phyloP scores from a whole-genome alignment of 2,329 filamentous ascomycete genomes.

The Scolecobasidium constrictum region DNA sequence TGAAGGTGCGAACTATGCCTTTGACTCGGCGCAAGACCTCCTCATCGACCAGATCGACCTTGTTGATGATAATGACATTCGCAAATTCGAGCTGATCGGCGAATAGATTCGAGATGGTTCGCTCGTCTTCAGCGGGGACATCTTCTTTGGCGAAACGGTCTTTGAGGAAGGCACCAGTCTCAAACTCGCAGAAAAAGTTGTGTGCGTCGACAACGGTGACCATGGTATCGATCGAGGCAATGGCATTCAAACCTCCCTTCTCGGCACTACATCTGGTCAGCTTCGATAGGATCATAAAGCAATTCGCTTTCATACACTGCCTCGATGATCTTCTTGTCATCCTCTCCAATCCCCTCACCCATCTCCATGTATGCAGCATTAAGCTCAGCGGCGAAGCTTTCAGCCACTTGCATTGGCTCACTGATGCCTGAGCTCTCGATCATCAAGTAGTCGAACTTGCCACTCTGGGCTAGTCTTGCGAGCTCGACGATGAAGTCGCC shows the following conservation, averaged over 20 bases:
- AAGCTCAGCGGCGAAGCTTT: constrained; percentile 50
- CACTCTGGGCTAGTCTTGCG: constrained; percentile 49
- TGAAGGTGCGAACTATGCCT: constrained; percentile 49
- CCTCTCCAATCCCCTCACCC: constrained; percentile 29
- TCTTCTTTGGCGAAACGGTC: constrained; percentile 42
- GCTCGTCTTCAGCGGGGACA: constrained; percentile 49
- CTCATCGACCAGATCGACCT: constrained; percentile 49
- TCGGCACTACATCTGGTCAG: constrained; percentile 22
- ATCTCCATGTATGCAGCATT: constrained; percentile 37
- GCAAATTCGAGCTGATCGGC: constrained; percentile 71
- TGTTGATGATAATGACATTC: constrained; percentile 62
- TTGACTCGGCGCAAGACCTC: constrained; percentile 37
- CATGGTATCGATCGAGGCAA: constrained; percentile 54
- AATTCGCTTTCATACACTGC: constrained; percentile 30
- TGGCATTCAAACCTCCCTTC: constrained; percentile 46
- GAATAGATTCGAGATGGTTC: constrained; percentile 64
- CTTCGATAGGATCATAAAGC: constrained; percentile 17
- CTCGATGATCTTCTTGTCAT: constrained; percentile 32
- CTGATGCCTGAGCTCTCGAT: constrained; percentile 60
- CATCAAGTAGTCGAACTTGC: constrained; percentile 58
- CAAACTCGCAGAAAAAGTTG: constrained; percentile 56
- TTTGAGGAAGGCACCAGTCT: constrained; percentile 52
- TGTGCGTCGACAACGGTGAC: constrained; percentile 62
- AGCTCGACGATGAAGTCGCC: constrained; percentile 62
- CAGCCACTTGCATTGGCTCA: constrained; percentile 57